These are phyloP conservation scores for Albifimbria verrucaria DNA, from an alignment of 2,329 filamentous ascomycete species.

Conservation along the genomic window DNA sequence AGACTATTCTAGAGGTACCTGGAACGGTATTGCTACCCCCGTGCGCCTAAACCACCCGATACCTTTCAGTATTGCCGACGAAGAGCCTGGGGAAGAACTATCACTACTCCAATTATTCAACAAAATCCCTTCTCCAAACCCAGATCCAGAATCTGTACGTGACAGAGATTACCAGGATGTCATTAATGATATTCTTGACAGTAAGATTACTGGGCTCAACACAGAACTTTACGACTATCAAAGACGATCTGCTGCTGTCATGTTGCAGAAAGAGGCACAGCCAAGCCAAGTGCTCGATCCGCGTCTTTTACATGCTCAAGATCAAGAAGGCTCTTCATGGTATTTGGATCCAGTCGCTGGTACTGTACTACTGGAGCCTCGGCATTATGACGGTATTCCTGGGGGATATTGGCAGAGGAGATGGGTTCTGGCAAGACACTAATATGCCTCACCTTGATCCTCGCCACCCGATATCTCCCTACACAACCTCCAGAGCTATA, in stretches of 20 bases:
- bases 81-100: constrained; percentile 30
- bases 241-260: constrained; percentile 71
- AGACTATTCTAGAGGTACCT: constrained; percentile 53
- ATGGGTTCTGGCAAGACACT: constrained; percentile 86
- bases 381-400: constrained; percentile 71
- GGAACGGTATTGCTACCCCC: constrained; percentile 48
- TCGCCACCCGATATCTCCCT: constrained; percentile 70
- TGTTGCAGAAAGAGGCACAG: constrained; percentile 76
- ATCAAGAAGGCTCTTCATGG: constrained; percentile 61
- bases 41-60: constrained; percentile 8
- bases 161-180: constrained; percentile 50
- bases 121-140: constrained; percentile 64
- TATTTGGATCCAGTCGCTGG: constrained; percentile 68
- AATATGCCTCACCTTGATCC: constrained; percentile 74
- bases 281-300: constrained; percentile 69
- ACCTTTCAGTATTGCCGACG: constrained; percentile 18
- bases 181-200: constrained; percentile 53
- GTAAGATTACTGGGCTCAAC: constrained; percentile 52
- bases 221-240: constrained; percentile 77
- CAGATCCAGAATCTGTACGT: constrained; percentile 44
- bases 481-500: constrained; percentile 64
- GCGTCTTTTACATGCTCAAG: constrained; percentile 56
- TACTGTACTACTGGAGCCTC: constrained; percentile 60
- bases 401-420: constrained; percentile 77
- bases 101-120: constrained; percentile 73